phyloP scores from a whole-genome alignment of 257 asterid genomes.

The Misopates orontium region DNA sequence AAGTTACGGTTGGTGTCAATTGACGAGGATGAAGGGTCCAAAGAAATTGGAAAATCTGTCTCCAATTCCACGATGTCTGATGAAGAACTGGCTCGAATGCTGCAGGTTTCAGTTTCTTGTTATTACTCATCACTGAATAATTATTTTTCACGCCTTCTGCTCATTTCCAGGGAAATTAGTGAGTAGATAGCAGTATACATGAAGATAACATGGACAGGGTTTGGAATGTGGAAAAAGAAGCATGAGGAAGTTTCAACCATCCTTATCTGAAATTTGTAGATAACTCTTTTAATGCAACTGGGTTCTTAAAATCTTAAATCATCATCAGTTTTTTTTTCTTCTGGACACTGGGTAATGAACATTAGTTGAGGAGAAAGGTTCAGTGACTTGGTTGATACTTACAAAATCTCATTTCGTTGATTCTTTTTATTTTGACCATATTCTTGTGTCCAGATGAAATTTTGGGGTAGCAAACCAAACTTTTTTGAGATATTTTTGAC shows the following conservation, averaged over 20 bases:
- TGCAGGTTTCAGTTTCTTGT: constrained; percentile 58
- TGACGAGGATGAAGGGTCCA: constrained; percentile 41
- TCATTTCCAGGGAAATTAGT: constrained; percentile 13
- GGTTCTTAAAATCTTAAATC: not conserved
- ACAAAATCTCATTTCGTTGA: not conserved
- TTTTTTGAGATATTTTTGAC: constrained; percentile 17
- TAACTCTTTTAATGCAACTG: not conserved
- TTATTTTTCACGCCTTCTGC: constrained; percentile 1
- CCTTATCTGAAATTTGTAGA: constrained; percentile 20
- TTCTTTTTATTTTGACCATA: not conserved
- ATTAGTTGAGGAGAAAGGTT: not conserved
- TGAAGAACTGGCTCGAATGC: constrained; percentile 77
- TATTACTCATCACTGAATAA: constrained; percentile 9
- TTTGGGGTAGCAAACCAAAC: not conserved
- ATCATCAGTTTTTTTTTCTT: constrained; percentile 8
- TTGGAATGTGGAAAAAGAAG: constrained; percentile 9
- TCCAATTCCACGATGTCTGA: constrained; percentile 54
- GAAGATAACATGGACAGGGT: constrained; percentile 14
- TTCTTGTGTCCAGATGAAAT: not conserved
- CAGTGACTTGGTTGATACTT: not conserved
- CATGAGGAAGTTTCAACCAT: not conserved
- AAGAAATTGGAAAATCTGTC: constrained; percentile 34
- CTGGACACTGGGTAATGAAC: not conserved
- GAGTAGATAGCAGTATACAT: constrained; percentile 9
- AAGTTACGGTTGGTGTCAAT: constrained; percentile 61